Evolutionary conservation across 208 protist species (phyloP).

Genomic region (Leishmania tropica): DNA sequence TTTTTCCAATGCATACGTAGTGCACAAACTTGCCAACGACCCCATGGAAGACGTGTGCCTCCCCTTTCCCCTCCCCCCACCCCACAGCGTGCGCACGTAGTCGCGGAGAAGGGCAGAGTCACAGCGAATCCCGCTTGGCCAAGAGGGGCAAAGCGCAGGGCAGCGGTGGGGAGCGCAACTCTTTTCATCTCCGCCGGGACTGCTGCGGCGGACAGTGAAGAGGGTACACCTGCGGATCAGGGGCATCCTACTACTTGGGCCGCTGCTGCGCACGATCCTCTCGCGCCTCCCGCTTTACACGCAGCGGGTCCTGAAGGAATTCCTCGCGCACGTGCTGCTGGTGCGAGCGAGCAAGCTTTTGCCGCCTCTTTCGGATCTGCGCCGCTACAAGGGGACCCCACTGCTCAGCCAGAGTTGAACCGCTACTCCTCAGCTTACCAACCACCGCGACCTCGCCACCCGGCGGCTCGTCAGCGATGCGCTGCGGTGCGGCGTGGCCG

Average conservation of each 20-base stretch:
- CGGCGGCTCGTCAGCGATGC: not conserved
- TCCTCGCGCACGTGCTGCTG: conserved; percentile 60
- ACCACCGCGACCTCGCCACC: not conserved
- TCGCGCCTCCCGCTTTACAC: conserved; percentile 50
- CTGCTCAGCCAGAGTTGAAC: conserved; percentile 26
- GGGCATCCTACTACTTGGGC: not conserved
- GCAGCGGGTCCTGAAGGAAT: conserved; percentile 72
- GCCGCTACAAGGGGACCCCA: conserved; percentile 64
- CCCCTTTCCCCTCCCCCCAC: not conserved
- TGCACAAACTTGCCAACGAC: not conserved
- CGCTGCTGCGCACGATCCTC: conserved; percentile 3
- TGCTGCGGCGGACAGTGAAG: not conserved
- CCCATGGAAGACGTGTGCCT: not conserved
- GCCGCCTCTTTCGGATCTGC: conserved; percentile 73
- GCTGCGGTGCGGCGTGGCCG: not conserved
- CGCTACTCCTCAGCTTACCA: conserved; percentile 1
- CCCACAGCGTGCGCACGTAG: too few relatives aligned
- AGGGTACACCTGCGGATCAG: not conserved
- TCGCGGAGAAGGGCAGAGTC: not conserved
- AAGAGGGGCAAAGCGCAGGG: not conserved
- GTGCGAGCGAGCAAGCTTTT: conserved; percentile 59
- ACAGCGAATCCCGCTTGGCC: not conserved
- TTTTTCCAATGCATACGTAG: not conserved
- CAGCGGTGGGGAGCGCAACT: not conserved
- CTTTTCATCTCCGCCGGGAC: too few relatives aligned